Evolutionary conservation across 225 moss, liverwort and hornwort species (phyloP), one percentile per base, ranked within the genome.

Genomic region (Thuidium tamariscinum): DNA sequence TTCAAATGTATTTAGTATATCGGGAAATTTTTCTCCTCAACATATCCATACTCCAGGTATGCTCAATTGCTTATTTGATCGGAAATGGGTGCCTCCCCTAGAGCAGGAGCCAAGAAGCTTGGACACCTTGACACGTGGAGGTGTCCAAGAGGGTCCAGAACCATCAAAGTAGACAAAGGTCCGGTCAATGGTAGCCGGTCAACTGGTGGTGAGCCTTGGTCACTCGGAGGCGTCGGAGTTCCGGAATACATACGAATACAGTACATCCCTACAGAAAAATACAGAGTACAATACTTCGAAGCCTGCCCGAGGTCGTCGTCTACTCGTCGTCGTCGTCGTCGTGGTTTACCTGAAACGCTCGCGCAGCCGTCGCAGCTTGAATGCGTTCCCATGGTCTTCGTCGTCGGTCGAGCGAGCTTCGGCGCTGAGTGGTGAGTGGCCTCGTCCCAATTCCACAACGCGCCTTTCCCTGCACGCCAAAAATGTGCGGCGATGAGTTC

Each of bases 311-410:
- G 41, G 54, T 85, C 85, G 52, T 41, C 41, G 39, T 84, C 62
- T 60, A 67, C 39, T 29, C 49, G 42, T 74, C 34, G 73, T 48
- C 49, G 42, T 74, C 34, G 73, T 48, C 16, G 56, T 11, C 2
- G 71, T n/a, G 1, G 71, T 72, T 83, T 51, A 84, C 85, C 77
- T 5, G 77, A 85, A 85, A n/a, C 65, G 49, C 77, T 84, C 55
- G 54, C 65, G 55, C 85, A 85, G 85, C 77, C 85, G 85, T 85
- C 76, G 65, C 84, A 76, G 84, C 76, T 54, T 49, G 79, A 79
- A 79, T 79, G 79, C 79, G 61, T 79, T 61, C 13, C 79, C 59
- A 11, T 13, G 39, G 41, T 46, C 61, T 60, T 79, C 77, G 61
- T 44, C 59, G 61, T 79, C 39, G 78, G 10, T 30, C 36, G 44